phyloP scores from a whole-genome alignment of 257 asterid species.

The Solanum rostratum region DNA sequence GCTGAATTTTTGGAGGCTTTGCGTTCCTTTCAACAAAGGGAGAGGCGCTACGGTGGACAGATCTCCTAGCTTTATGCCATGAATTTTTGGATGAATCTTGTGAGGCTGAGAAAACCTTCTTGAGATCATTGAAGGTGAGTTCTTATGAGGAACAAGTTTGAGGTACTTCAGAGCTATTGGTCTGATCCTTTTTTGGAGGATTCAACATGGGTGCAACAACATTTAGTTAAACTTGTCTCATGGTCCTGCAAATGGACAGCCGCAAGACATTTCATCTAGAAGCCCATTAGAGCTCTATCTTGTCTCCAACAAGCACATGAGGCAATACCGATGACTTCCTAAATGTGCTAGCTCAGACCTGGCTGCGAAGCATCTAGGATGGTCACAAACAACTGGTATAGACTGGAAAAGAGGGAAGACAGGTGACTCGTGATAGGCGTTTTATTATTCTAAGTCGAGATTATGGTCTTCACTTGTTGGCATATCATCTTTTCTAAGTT shows the following conservation, averaged over 20 bases:
- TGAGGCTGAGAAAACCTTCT: background rate
- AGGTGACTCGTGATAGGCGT: background rate
- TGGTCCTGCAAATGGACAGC: background rate
- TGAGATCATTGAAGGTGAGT: background rate
- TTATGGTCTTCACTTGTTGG: background rate
- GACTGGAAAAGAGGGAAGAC: background rate
- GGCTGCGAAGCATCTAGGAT: background rate
- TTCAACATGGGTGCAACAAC: background rate
- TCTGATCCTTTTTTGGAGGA: background rate
- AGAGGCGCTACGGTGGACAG: conserved; percentile 40
- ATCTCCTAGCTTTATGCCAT: background rate
- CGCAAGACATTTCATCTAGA: background rate
- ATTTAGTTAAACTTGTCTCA: background rate
- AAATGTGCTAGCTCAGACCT: background rate
- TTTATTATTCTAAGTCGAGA: too few relatives aligned
- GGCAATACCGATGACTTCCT: background rate
- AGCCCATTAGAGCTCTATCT: background rate
- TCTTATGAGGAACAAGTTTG: background rate
- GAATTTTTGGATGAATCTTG: background rate
- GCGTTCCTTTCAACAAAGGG: conserved; percentile 38
- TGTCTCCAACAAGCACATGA: background rate
- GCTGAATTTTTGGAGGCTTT: conserved; percentile 42
- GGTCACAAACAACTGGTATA: background rate
- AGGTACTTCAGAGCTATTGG: background rate
- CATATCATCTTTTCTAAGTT: background rate